Conservation (phyloP, 495 filamentous ascomycete genomes). For the Lophiostoma macrostomum region DNA sequence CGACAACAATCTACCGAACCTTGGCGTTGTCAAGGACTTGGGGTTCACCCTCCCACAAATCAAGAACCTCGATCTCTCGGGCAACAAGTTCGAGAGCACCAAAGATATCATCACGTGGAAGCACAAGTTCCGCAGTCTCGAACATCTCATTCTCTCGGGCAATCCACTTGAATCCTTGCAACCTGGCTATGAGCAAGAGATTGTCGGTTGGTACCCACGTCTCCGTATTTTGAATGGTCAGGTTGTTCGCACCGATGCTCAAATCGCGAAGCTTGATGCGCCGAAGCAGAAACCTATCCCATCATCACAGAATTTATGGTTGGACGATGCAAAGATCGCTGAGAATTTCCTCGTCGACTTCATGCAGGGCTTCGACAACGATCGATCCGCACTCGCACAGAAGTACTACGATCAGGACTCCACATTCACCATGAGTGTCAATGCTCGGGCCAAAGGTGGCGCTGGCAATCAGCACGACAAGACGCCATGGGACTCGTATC, state of each 20-base stretch:
- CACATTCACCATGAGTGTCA: constrained; percentile 73
- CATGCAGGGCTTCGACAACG: constrained; percentile 68
- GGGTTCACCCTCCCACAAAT: constrained; percentile 74
- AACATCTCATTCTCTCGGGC: constrained; percentile 72
- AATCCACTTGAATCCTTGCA: constrained; percentile 67
- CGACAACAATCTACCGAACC: constrained; percentile 68
- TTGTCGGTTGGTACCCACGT: constrained; percentile 76
- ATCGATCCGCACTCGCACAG: constrained; percentile 59
- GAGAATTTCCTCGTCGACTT: constrained; percentile 74
- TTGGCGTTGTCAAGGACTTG: constrained; percentile 66
- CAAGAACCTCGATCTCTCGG: constrained; percentile 78
- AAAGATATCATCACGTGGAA: constrained; percentile 65
- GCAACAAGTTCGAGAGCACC: constrained; percentile 66
- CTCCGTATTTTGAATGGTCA: constrained; percentile 69
- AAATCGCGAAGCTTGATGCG: constrained; percentile 47
- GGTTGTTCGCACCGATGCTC: constrained; percentile 66
- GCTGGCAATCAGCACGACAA: constrained; percentile 40
- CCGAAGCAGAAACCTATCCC: constrained; percentile 59
- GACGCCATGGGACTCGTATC: constrained; percentile 65
- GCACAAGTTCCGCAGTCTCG: constrained; percentile 68
- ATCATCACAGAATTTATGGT: constrained; percentile 63
- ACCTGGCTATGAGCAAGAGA: constrained; percentile 62
- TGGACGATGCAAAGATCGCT: constrained; percentile 70
- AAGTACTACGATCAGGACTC: constrained; percentile 76
- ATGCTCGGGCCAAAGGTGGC: constrained; percentile 58